Evolutionary conservation across 1,139 yeast species (phyloP), one percentile per base, ranked within the genome.

Genomic region (Scheffersomyces quercinus): DNA sequence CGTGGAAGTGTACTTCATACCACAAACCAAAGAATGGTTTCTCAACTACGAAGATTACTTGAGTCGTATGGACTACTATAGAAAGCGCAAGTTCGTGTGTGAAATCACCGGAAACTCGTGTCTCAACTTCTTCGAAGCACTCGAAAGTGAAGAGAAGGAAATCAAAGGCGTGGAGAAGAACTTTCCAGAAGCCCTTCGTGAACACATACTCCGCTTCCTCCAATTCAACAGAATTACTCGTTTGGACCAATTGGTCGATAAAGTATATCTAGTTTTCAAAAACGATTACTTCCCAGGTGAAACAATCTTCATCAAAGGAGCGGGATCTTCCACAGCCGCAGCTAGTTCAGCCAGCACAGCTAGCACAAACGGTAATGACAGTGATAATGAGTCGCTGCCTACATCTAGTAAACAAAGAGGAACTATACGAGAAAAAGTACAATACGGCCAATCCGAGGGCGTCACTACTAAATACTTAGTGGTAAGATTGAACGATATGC

Each of bases 21-120:
- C 88, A 15, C 83, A 83, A 51, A 91, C 98, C 3, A 85, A 83
- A 42, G 98, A 93, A 68, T 91, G 95, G 88, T 93, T 90, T 61
- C 55, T 70, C 16, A 70, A 73, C 10, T 93, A 93, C 61, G 90
- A 85, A 42, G 88, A 82, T 9, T 93, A 88, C 59, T 68, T 93
- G 44, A 65, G 67, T 13, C 67, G 91, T 43, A 66, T 85, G 69
- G 90, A 86, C 61, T 86, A 83, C 62, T 87, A 85, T 63, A 77
- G 76, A 50, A 78, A 82, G 47, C 81, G 82, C 52, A 86, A 88
- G 61, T 93, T 93, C 67, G 95, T 90, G 5, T 93, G 98, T 68
- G 99, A 93, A 68, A 85, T 93, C 44, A 89, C 97, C 0, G 99
- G 99, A 24, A 89, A 90, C 57, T 86, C 97, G 14, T 86, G 96